A percentile compares a stretch with the other conserved stretches of the same genome.
phyloP scores from a whole-genome alignment of 164 flowering plant species.

The Malania oleifera region DNA sequence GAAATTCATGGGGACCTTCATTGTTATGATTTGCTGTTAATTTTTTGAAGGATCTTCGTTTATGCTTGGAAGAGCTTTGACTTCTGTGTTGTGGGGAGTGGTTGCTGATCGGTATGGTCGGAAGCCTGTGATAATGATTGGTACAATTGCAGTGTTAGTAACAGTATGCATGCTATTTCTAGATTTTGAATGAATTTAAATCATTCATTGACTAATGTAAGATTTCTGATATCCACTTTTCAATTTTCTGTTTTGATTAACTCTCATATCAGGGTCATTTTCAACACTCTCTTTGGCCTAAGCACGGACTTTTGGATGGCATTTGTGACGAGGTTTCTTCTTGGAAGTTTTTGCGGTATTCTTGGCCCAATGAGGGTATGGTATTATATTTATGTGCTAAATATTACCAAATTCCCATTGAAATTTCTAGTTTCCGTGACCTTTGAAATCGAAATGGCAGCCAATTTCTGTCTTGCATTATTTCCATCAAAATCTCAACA shows the following conservation, averaged over 20 bases:
- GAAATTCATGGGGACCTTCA: too few species aligned
- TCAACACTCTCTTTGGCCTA: conserved; percentile 80
- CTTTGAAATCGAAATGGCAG: too few species aligned
- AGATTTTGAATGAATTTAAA: neutral
- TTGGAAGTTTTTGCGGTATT: conserved; percentile 59
- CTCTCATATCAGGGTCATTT: conserved; percentile 48
- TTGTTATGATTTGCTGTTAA: too few species aligned
- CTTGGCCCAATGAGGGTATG: conserved; percentile 78
- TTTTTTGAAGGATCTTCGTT: conserved; percentile 53
- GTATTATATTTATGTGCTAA: too few species aligned
- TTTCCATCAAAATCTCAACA: too few species aligned
- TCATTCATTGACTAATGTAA: too few species aligned
- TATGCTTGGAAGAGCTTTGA: conserved; percentile 81
- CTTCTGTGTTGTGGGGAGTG: conserved; percentile 77
- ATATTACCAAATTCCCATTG: too few species aligned
- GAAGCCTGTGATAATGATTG: conserved; percentile 68
- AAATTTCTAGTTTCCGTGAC: too few species aligned
- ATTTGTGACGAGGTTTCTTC: conserved; percentile 55
- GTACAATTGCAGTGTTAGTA: conserved; percentile 66
- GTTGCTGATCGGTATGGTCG: conserved; percentile 82
- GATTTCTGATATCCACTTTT: neutral
- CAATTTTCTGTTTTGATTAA: neutral
- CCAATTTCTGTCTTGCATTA: too few species aligned
- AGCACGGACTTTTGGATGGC: conserved; percentile 82
- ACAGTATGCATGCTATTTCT: neutral